Conservation (phyloP, 306 rosid genomes). For the Cucurbita pepo region DNA sequence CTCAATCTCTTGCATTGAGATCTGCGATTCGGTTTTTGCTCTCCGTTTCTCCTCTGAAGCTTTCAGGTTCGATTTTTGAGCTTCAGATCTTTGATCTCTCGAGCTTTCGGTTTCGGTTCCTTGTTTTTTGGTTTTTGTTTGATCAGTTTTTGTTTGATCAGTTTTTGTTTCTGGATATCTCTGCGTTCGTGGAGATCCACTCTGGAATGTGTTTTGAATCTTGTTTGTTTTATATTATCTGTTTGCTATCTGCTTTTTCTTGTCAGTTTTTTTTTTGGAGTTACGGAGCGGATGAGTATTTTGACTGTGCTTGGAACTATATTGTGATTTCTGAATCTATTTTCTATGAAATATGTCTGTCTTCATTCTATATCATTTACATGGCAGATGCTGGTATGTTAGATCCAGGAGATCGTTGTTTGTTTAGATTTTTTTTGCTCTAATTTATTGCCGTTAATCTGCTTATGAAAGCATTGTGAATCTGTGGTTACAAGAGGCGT, state of each 20-base stretch:
- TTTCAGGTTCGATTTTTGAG: slow-evolving; percentile 1
- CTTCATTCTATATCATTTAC: not conserved
- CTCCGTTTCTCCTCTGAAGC: slow-evolving; percentile 4
- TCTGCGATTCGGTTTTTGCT: slow-evolving; percentile 13
- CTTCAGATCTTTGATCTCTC: slow-evolving; percentile 3
- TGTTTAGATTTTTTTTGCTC: not conserved
- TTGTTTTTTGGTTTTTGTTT: not conserved
- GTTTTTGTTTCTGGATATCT: slow-evolving; percentile 3
- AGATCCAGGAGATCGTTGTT: slow-evolving; percentile 6
- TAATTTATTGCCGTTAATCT: not conserved
- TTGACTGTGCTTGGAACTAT: not conserved
- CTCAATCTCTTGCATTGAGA: slow-evolving; percentile 16
- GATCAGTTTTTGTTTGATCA: slow-evolving; percentile 9
- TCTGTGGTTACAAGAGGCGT: not conserved
- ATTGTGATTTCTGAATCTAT: not conserved
- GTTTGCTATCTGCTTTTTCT: not conserved
- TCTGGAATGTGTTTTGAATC: not conserved
- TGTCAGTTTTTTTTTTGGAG: not conserved
- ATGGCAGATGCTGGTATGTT: not conserved
- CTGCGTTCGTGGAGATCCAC: slow-evolving; percentile 13
- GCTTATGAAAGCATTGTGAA: not conserved
- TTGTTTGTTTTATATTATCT: not conserved
- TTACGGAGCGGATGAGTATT: not conserved
- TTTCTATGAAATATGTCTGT: not conserved
- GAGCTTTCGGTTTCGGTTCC: not conserved